phyloP scores from a whole-genome alignment of 2,329 filamentous ascomycete species.

The Colletotrichum simmondsii region DNA sequence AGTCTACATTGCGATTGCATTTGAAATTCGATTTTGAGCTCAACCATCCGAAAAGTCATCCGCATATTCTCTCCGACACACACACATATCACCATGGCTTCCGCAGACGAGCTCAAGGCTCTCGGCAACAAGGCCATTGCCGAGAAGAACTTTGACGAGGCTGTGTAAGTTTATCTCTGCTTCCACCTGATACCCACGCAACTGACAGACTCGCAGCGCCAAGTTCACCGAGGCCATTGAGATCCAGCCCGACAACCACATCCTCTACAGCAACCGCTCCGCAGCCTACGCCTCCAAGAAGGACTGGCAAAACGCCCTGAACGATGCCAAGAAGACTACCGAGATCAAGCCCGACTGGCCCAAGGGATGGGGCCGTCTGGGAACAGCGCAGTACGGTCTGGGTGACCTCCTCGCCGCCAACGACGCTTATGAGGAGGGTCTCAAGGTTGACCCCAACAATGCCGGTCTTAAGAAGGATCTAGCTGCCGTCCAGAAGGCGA shows the following conservation, averaged over 20 bases:
- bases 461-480: constrained; percentile 92
- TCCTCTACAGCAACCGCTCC: constrained; percentile 97
- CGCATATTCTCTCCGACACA: background rate
- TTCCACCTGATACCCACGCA: background rate
- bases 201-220: constrained; percentile 66
- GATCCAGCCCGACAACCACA: constrained; percentile 89
- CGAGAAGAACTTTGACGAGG: constrained; percentile 95
- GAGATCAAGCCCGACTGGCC: constrained; percentile 98
- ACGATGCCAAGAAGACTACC: constrained; percentile 93
- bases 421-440: constrained; percentile 93
- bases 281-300: constrained; percentile 88
- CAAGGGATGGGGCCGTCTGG: constrained; percentile 95
- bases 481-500: constrained; percentile 85
- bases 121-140: constrained; percentile 99
- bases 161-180: constrained; percentile 75
- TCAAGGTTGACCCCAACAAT: constrained; percentile 92
- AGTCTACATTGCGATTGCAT: constrained; percentile 19
- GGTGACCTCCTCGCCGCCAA: constrained; percentile 87
- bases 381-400: constrained; percentile 87
- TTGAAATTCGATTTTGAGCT: background rate
- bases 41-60: background rate
- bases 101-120: constrained; percentile 87
- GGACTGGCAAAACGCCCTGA: constrained; percentile 84
- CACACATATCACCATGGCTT: constrained; percentile 56
- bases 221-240: constrained; percentile 96